phyloP scores from a whole-genome alignment of 768 basidiomycete genomes.

The Pleurotus tuoliensis region DNA sequence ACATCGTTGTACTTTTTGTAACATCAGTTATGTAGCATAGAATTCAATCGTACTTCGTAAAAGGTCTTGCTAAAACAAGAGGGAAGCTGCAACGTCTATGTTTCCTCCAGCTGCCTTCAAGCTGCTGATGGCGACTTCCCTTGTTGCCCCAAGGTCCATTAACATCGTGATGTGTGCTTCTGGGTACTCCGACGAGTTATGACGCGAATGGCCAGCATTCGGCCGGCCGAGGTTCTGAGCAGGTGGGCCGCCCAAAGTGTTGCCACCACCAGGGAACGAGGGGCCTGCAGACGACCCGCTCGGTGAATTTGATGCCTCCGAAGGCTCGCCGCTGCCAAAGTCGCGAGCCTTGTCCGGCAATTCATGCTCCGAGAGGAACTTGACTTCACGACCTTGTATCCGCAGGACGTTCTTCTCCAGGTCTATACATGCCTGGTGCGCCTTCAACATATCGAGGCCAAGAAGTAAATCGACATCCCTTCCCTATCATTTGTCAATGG shows the following conservation, averaged over 20 bases:
- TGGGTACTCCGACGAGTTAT: constrained; percentile 25
- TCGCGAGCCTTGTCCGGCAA: constrained; percentile 76
- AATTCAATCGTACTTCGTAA: neutral
- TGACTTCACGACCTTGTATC: constrained; percentile 88
- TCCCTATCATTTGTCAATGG: constrained; percentile 45
- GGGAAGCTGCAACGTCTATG: constrained; percentile 81
- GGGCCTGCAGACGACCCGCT: constrained; percentile 10
- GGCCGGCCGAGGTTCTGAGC: constrained; percentile 18
- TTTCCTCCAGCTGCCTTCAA: constrained; percentile 83
- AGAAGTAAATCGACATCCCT: constrained; percentile 92
- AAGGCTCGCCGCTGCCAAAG: constrained; percentile 22
- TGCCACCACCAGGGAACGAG: constrained; percentile 68
- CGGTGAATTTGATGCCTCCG: constrained; percentile 4
- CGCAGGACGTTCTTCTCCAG: constrained; percentile 83
- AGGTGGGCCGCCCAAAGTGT: constrained; percentile 51
- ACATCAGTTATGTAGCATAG: constrained; percentile 6
- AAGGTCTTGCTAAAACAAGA: constrained; percentile 58
- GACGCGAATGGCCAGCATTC: constrained; percentile 21
- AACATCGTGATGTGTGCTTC: constrained; percentile 64
- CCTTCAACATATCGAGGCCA: constrained; percentile 98
- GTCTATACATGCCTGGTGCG: constrained; percentile 95
- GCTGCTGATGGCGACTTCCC: constrained; percentile 73
- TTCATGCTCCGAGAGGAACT: constrained; percentile 92
- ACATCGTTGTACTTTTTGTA: constrained; percentile 10
- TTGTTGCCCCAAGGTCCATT: constrained; percentile 59